phyloP scores from a whole-genome alignment of 2,329 filamentous ascomycete genomes.

The Epichloe hybrida region DNA sequence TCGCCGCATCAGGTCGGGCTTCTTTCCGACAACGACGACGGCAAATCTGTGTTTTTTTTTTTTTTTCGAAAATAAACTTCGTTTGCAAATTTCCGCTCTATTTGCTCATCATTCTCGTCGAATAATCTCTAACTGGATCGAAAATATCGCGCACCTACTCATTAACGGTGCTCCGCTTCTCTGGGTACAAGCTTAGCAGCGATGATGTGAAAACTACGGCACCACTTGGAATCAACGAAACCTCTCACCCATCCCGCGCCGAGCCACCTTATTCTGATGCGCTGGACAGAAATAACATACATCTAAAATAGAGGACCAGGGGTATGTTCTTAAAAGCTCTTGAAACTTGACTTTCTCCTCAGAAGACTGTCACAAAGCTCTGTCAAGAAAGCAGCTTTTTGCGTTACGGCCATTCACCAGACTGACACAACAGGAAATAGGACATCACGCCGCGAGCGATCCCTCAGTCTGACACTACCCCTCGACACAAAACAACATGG shows the following conservation, averaged over 20 bases:
- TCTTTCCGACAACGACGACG: conserved; percentile 5
- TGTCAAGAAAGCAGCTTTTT: not conserved
- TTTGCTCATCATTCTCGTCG: not conserved
- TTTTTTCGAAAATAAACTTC: conserved; percentile 2
- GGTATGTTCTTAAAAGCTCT: conserved; percentile 1
- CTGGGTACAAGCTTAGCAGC: conserved; percentile 16
- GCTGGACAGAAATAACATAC: conserved; percentile 1
- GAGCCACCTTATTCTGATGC: conserved; percentile 13
- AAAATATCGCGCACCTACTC: not conserved
- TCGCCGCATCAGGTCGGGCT: conserved; percentile 12
- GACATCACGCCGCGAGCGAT: not conserved
- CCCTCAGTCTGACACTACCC: conserved; percentile 7
- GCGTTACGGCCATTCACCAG: not conserved
- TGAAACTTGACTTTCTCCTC: not conserved
- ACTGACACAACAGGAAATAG: conserved; percentile 1
- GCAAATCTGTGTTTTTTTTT: conserved; percentile 4
- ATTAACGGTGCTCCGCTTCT: conserved; percentile 2
- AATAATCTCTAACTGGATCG: not conserved
- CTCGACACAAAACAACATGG: conserved; percentile 40
- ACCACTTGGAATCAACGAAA: conserved; percentile 17
- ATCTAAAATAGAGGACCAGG: conserved; percentile 2
- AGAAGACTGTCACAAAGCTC: not conserved
- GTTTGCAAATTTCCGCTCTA: not conserved
- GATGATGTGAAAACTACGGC: conserved; percentile 25
- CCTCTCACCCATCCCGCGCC: conserved; percentile 15